phyloP scores from a whole-genome alignment of 73 alveolate species.

The Tetrahymena elliotti region DNA sequence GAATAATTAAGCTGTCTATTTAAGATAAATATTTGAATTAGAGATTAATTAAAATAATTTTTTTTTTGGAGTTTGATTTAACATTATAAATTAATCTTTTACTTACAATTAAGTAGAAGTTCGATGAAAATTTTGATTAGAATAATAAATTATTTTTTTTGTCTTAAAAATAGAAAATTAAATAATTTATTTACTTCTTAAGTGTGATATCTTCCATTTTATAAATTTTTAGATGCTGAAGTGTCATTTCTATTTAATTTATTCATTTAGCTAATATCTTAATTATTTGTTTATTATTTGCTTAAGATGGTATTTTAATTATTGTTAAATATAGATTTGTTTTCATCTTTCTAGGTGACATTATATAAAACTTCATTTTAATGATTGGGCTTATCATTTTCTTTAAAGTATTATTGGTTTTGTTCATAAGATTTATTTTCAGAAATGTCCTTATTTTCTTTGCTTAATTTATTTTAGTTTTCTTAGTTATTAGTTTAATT shows the following conservation, averaged over 20 bases:
- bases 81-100: no score
- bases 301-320: background rate
- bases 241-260: background rate
- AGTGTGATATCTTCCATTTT: no score
- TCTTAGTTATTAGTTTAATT: background rate
- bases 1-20: no score
- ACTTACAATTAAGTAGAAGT: no score
- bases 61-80: no score
- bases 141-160: no score
- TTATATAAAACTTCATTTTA: background rate
- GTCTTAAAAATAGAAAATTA: no score
- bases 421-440: background rate
- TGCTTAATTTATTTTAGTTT: background rate
- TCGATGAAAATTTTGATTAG: no score
- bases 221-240: background rate
- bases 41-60: no score
- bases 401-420: no score
- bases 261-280: no score
- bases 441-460: background rate
- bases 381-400: background rate
- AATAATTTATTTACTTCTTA: background rate
- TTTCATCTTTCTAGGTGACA: background rate
- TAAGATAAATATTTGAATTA: no score
- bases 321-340: background rate
- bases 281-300: background rate